Conservation (phyloP, 768 basidiomycete genomes). For the Pleurotus pulmonarius region DNA sequence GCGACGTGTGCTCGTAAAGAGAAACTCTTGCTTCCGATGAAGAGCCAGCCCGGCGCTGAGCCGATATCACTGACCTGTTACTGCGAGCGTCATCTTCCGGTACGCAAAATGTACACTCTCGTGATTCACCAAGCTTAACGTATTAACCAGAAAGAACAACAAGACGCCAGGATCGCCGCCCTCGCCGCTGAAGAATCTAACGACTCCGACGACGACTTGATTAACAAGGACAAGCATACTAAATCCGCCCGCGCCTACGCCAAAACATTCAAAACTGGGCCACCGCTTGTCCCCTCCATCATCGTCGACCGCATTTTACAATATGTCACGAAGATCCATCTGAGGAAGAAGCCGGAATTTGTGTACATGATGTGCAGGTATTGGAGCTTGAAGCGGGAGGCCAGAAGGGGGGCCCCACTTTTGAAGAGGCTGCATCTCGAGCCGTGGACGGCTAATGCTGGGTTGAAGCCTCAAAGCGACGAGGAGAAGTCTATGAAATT, state of each 20-base stretch:
- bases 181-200: constrained; percentile 48
- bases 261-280: constrained; percentile 88
- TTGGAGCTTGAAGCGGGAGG: constrained; percentile 97
- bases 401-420: constrained; percentile 87
- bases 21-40: constrained; percentile 85
- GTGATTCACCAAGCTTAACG: not conserved
- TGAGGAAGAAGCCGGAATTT: constrained; percentile 77
- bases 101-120: constrained; percentile 31
- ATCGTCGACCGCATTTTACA: constrained; percentile 76
- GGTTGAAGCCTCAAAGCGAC: constrained; percentile 63
- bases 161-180: constrained; percentile 54
- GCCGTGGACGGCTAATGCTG: constrained; percentile 88
- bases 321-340: constrained; percentile 66
- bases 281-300: constrained; percentile 85
- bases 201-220: constrained; percentile 33
- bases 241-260: constrained; percentile 90
- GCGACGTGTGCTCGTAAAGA: constrained; percentile 89
- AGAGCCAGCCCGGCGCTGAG: constrained; percentile 72
- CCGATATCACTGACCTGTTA: constrained; percentile 71
- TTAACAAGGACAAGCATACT: constrained; percentile 37
- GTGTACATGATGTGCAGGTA: constrained; percentile 80
- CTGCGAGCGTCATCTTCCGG: constrained; percentile 91
- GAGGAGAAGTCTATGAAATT: constrained; percentile 82
- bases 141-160: constrained; percentile 60
- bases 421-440: constrained; percentile 92